Percentiles rank a stretch among this genome's conserved stretches.
Evolutionary conservation across 1,284 basidiomycete species (phyloP).

Genomic region (Ganoderma sinense): DNA sequence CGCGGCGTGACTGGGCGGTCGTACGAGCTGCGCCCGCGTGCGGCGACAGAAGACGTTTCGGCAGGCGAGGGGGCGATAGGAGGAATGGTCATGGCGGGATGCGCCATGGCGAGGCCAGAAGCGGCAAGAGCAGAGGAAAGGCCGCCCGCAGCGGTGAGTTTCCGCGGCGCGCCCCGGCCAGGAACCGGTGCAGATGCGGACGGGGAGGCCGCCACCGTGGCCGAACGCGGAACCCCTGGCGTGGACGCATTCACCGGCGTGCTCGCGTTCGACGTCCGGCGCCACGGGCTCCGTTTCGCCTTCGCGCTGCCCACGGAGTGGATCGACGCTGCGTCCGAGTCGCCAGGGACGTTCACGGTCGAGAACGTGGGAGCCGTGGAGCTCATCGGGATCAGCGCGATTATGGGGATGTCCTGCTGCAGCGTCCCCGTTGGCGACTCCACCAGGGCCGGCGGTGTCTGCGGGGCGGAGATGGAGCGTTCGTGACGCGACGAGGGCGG

Average conservation of each 20-base stretch:
- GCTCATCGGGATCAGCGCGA: slow-evolving; percentile 33
- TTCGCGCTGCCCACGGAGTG: slow-evolving; percentile 45
- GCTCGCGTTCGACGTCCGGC: slow-evolving; percentile 32
- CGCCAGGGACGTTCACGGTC: slow-evolving; percentile 39
- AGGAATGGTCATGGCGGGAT: slow-evolving; percentile 55
- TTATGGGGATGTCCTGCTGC: slow-evolving; percentile 32
- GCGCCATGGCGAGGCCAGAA: slow-evolving; percentile 71
- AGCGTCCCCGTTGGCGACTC: slow-evolving; percentile 55
- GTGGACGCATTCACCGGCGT: slow-evolving; percentile 4
- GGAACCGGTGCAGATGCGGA: background rate
- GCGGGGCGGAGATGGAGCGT: slow-evolving; percentile 36
- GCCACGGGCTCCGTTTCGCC: slow-evolving; percentile 44
- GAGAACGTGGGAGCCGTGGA: slow-evolving; percentile 31
- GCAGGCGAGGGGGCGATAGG: slow-evolving; percentile 43
- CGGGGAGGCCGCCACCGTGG: slow-evolving; percentile 15
- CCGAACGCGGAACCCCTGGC: slow-evolving; percentile 36
- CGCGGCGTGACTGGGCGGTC: slow-evolving; percentile 21
- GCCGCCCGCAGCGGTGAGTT: slow-evolving; percentile 41
- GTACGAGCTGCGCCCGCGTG: slow-evolving; percentile 18
- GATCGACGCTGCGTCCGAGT: slow-evolving; percentile 51
- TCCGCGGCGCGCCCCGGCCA: slow-evolving; percentile 34
- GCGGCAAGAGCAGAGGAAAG: slow-evolving; percentile 73
- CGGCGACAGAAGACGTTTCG: slow-evolving; percentile 24
- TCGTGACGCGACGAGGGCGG: slow-evolving; percentile 29
- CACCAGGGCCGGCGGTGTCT: slow-evolving; percentile 43